Base-by-base conservation (phyloP, 2,329 filamentous ascomycete genomes). In the Sclerotinia trifoliorum region DNA sequence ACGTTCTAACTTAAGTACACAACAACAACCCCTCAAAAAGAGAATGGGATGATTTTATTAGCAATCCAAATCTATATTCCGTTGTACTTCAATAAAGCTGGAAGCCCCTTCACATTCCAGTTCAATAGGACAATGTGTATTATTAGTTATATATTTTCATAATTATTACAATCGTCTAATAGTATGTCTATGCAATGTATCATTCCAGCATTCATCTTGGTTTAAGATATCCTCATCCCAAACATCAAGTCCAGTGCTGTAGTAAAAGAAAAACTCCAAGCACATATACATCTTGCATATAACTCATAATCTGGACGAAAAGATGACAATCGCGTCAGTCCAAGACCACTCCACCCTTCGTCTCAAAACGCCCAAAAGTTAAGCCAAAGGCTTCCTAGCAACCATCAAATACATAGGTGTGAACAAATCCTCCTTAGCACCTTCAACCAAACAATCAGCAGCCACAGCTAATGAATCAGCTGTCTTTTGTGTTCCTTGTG, bases 351-450 rank as follows among this genome's bases (percentile, higher is more conserved):
- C 54, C 55, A 39, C 35, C 49, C 54, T 42, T 29, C 55, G 26
- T 35, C 54, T 42, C 21, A 46, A 51, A 56, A 64, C 58, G 8
- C 66, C 66, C 10, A 29, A 17, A 44, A 24, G 42, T 55, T 52
- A 69, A 24, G 62, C 69, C 61, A 69, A 49, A 57, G 94, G 93
- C 85, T 97, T 97, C 81, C 92, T 88, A 70, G 88, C 94, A 70
- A 97, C 87, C 92, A 97, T 97, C 77, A 97, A 83, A 82, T 96
- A 97, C 94, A 98, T 98, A 68, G 94, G 94, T 1, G 94, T 98
- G 82, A 98, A 98, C 29, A 98, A 86, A 79, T 96, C 91, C 82
- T 94, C 85, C 79, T 88, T 86, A 49, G 89, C 94, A 80, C 94
- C 94, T 58, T 91, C 92, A 32, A 97, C 94, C 63, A 97, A 83